A percentile compares a stretch with the other conserved stretches of the same genome.
These are phyloP conservation scores for Thielaviopsis punctulata DNA, from an alignment of 2,329 filamentous ascomycete species.

Conservation along the genomic window DNA sequence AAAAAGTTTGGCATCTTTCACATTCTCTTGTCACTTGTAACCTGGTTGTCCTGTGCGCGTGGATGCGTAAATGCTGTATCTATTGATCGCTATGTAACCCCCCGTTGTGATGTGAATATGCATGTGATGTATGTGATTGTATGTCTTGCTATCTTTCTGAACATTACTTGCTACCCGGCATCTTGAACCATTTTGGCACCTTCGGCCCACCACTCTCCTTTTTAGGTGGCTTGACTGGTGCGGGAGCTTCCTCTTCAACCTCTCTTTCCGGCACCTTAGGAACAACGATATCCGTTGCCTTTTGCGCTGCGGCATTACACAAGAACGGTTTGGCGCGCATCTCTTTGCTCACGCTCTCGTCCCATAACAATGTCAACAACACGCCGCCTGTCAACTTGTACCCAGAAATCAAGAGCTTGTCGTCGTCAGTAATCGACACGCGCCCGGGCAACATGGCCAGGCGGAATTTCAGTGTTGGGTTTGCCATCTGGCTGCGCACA, in stretches of 20 bases:
- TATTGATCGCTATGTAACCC: too few relatives aligned
- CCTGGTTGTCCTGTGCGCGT: conserved; percentile 12
- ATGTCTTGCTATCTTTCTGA: neutral
- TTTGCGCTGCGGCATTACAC: conserved; percentile 36
- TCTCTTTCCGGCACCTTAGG: conserved; percentile 32
- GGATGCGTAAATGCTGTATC: neutral
- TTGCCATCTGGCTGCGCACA: conserved; percentile 53
- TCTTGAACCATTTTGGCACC: conserved; percentile 55
- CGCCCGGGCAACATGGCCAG: conserved; percentile 46
- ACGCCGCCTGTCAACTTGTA: conserved; percentile 49
- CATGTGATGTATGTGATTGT: neutral
- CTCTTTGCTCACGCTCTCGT: conserved; percentile 38
- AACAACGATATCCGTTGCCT: conserved; percentile 50
- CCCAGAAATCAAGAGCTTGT: conserved; percentile 46
- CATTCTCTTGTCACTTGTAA: conserved; percentile 19
- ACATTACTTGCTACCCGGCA: conserved; percentile 50
- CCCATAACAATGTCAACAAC: conserved; percentile 63
- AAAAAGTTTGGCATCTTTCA: conserved; percentile 16
- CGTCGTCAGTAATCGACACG: conserved; percentile 29
- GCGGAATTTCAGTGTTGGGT: conserved; percentile 48
- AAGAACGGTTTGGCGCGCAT: conserved; percentile 42
- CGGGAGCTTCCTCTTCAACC: conserved; percentile 21
- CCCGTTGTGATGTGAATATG: neutral
- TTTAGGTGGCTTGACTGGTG: conserved; percentile 13
- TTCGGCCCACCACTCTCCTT: conserved; percentile 25